Evolutionary conservation across 1,284 basidiomycete genomes (phyloP).

Genomic region (Moniliophthora roreri): DNA sequence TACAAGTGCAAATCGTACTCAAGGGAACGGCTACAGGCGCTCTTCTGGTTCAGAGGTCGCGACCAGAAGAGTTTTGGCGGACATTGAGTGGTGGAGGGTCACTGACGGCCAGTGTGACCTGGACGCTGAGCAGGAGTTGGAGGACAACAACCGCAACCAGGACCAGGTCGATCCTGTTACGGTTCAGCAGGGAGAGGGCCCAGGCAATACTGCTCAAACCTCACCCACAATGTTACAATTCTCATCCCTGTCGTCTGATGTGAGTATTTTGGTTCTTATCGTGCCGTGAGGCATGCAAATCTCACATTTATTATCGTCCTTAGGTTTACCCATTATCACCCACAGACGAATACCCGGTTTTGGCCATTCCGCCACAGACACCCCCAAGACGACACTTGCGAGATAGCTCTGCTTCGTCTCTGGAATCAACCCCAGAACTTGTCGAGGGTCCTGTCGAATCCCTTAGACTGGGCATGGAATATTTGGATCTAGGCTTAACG

Average conservation of each 20-base stretch:
- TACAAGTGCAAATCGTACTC: slow-evolving; percentile 26
- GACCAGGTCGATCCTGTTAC: slow-evolving; percentile 18
- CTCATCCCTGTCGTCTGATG: background rate
- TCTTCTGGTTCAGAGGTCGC: slow-evolving; percentile 64
- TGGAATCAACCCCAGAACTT: slow-evolving; percentile 58
- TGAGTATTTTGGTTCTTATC: background rate
- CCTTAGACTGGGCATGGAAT: slow-evolving; percentile 35
- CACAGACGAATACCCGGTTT: slow-evolving; percentile 42
- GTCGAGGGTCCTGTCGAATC: slow-evolving; percentile 41
- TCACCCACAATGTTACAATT: slow-evolving; percentile 1
- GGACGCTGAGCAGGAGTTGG: slow-evolving; percentile 39
- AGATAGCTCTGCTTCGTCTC: slow-evolving; percentile 51
- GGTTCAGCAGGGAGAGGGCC: slow-evolving; percentile 18
- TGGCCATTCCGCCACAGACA: slow-evolving; percentile 53
- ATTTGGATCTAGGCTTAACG: slow-evolving; percentile 26
- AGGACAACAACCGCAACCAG: slow-evolving; percentile 33
- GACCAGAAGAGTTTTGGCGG: slow-evolving; percentile 69
- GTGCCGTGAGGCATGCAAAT: slow-evolving; percentile 12
- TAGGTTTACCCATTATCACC: slow-evolving; percentile 26
- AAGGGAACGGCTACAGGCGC: slow-evolving; percentile 51
- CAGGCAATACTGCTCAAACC: slow-evolving; percentile 19
- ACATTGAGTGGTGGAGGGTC: slow-evolving; percentile 84
- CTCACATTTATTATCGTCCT: background rate
- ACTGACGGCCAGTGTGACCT: slow-evolving; percentile 63
- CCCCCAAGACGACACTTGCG: slow-evolving; percentile 42